A percentile compares a stretch with the other conserved stretches of the same genome.
Evolutionary conservation across 768 basidiomycete species (phyloP).

Genomic region (Daedalea quercina): DNA sequence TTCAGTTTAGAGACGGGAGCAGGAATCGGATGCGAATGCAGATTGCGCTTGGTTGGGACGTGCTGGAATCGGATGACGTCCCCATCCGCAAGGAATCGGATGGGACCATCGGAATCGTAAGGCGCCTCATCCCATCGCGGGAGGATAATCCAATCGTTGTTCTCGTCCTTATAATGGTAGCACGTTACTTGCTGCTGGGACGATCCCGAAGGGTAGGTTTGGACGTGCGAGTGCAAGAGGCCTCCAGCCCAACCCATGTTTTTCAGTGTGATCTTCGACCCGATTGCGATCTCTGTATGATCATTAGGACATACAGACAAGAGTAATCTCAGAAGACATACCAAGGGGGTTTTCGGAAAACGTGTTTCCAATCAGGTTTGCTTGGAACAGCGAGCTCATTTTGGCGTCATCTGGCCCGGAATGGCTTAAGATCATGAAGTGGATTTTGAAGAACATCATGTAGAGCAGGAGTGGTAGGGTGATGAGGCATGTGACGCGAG

Average conservation of each 20-base stretch:
- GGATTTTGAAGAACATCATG: slow-evolving; percentile 91
- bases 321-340: slow-evolving; percentile 24
- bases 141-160: slow-evolving; percentile 85
- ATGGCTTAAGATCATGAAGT: slow-evolving; percentile 91
- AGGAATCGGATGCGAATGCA: slow-evolving; percentile 85
- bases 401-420: slow-evolving; percentile 96
- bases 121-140: slow-evolving; percentile 74
- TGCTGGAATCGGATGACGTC: slow-evolving; percentile 82
- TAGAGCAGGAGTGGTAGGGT: slow-evolving; percentile 88
- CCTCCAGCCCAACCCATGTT: slow-evolving; percentile 99
- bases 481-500: slow-evolving; percentile 81
- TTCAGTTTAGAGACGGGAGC: slow-evolving; percentile 88
- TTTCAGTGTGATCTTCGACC: slow-evolving; percentile 88
- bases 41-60: slow-evolving; percentile 74
- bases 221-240: slow-evolving; percentile 94
- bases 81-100: slow-evolving; percentile 69
- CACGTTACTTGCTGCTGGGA: slow-evolving; percentile 96
- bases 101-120: slow-evolving; percentile 58
- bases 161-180: slow-evolving; percentile 98
- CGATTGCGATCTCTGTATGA: slow-evolving; percentile 71
- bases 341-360: slow-evolving; percentile 88
- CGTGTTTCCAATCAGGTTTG: slow-evolving; percentile 90
- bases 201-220: slow-evolving; percentile 88
- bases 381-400: slow-evolving; percentile 98
- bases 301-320: not conserved